Evolutionary conservation across 2,329 filamentous ascomycete species (phyloP), one percentile per base, ranked within the genome.

Genomic region (Epichloe typhina): DNA sequence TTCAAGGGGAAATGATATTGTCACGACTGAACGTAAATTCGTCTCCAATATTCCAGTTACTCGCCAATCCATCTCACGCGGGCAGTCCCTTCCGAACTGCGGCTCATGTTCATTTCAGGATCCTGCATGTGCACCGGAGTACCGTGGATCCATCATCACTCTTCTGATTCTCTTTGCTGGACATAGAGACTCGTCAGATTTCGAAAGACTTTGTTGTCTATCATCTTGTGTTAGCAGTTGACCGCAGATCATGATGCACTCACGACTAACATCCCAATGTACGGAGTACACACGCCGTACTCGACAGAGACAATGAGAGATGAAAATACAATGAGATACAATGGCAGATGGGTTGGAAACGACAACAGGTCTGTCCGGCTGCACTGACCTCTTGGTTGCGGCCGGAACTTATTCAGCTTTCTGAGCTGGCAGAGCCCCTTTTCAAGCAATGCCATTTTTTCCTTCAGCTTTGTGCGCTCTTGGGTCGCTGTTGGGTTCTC

Each of bases 401-500:
- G 13, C 36, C 46, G 46, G 36, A 31, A 47, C 12, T 31, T 31
- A 17, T 15, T n/a, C 46, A 38, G 7, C 15, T 9, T 19, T 39
- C 46, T 26, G 19, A 47, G 46, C 36, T 47, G 19, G 36, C 8
- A 7, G 13, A 26, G 46, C 21, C 36, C 46, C 21, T 12, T n/a
- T 7, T n/a, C 4, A 12, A 38, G 15, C 46, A 39, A 13, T 2
- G 12, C 36, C 21, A 47, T 35, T 51, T 53, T 53, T 2, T 48
- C 47, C 19, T 6, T 38, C 15, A 46, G 12, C 15, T 37, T 38
- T 1, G 36, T 33, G 3, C 53, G 51, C 41, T 55, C 49, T 6
- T 17, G 19, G 6, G 33, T 36, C 4, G 19, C 54, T 5, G 43
- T 42, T 5, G 56, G 53, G 4, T 53, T 59, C 35, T 63, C 61